A percentile compares a stretch with the other conserved stretches of the same genome.
Evolutionary conservation across 2,329 filamentous ascomycete genomes (phyloP).

Genomic region (Alternaria viburni): DNA sequence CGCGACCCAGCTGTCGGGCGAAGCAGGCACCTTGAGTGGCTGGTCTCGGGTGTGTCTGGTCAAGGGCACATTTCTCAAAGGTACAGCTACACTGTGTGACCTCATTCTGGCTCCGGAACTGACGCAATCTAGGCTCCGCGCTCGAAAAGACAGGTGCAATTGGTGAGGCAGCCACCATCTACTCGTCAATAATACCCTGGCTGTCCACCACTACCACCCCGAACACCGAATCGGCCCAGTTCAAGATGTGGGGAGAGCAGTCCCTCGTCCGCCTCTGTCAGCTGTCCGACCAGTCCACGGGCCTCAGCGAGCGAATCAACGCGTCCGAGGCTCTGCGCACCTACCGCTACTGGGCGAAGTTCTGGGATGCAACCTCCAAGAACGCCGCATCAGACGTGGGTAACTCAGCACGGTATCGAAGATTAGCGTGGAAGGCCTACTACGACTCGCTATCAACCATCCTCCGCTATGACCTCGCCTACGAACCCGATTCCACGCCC

Average conservation of each 20-base stretch:
- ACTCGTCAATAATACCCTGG: slow-evolving; percentile 69
- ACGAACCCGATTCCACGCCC: slow-evolving; percentile 54
- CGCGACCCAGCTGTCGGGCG: slow-evolving; percentile 26
- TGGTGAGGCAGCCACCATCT: slow-evolving; percentile 69
- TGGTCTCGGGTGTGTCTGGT: slow-evolving; percentile 86
- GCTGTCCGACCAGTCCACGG: slow-evolving; percentile 66
- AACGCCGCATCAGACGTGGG: slow-evolving; percentile 20
- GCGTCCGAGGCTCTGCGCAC: slow-evolving; percentile 51
- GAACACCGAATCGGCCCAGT: slow-evolving; percentile 58
- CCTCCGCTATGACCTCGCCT: slow-evolving; percentile 69
- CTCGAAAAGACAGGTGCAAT: slow-evolving; percentile 52
- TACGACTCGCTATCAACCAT: slow-evolving; percentile 81
- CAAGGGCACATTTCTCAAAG: slow-evolving; percentile 79
- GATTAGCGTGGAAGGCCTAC: slow-evolving; percentile 83
- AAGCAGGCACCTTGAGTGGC: slow-evolving; percentile 59
- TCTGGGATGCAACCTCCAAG: slow-evolving; percentile 60
- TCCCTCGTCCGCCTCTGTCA: slow-evolving; percentile 78
- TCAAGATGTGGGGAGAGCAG: slow-evolving; percentile 79
- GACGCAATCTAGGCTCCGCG: slow-evolving; percentile 49
- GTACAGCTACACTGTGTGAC: slow-evolving; percentile 50
- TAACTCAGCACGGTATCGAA: slow-evolving; percentile 50
- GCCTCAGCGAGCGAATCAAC: slow-evolving; percentile 35
- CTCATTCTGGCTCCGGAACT: slow-evolving; percentile 6
- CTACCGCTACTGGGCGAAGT: slow-evolving; percentile 70
- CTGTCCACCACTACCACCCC: slow-evolving; percentile 63